Conservation (phyloP, 495 filamentous ascomycete species). For the Xylaria telfairii region DNA sequence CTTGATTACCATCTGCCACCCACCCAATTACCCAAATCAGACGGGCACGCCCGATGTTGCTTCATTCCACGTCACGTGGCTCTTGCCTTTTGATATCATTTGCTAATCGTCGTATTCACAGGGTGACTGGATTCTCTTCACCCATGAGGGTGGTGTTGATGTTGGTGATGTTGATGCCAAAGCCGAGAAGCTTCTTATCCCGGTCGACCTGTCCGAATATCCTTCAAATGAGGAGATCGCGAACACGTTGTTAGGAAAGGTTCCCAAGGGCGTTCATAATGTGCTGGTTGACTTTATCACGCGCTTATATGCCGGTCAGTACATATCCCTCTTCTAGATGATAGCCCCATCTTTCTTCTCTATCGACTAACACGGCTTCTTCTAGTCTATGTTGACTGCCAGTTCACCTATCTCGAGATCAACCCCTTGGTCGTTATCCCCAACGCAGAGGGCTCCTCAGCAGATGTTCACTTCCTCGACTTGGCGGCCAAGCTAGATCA, state of each 20-base stretch:
- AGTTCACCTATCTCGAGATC: constrained; percentile 99
- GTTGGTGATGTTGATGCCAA: constrained; percentile 99
- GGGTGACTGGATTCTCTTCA: constrained; percentile 99
- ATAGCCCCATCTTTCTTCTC: neutral
- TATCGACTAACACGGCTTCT: constrained; percentile 11
- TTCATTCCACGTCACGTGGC: constrained; percentile 27
- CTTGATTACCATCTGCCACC: constrained; percentile 23
- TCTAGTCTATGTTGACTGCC: constrained; percentile 95
- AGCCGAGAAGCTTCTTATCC: constrained; percentile 96
- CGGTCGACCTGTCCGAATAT: constrained; percentile 92
- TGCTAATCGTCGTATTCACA: constrained; percentile 53
- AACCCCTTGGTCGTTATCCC: constrained; percentile 98
- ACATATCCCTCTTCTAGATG: neutral
- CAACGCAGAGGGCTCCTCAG: constrained; percentile 88
- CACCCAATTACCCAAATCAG: constrained; percentile 32
- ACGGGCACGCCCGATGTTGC: constrained; percentile 19
- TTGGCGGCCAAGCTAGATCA: constrained; percentile 98
- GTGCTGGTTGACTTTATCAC: constrained; percentile 98
- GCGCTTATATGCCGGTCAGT: constrained; percentile 46
- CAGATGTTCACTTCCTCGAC: constrained; percentile 97
- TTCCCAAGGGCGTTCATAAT: constrained; percentile 94
- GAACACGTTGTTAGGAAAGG: constrained; percentile 81
- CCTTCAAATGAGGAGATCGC: constrained; percentile 97
- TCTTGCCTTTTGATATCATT: constrained; percentile 13
- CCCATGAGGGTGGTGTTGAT: constrained; percentile 98